Conservation (phyloP, 495 filamentous ascomycete species). For the Parmelia sp. region DNA sequence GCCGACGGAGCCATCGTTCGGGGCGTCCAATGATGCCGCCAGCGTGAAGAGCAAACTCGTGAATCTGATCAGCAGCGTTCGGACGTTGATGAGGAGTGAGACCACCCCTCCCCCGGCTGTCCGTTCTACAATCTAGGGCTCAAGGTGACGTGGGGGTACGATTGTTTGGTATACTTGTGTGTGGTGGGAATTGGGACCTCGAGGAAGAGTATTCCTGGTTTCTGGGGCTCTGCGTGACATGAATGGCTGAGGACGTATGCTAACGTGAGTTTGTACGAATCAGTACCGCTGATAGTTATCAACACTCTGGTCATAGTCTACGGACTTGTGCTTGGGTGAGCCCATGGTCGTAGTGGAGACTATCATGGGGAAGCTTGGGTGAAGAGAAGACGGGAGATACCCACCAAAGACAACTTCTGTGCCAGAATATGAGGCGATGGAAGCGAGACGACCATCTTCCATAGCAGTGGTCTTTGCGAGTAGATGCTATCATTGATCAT, state of each 20-base stretch:
- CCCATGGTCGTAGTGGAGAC: background rate
- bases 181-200: background rate
- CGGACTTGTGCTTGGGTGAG: conserved; percentile 79
- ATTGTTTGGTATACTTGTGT: background rate
- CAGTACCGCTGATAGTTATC: conserved; percentile 89
- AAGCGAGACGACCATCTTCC: background rate
- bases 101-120: conserved; percentile 20
- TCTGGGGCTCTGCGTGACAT: background rate
- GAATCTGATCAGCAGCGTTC: conserved; percentile 81
- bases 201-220: background rate
- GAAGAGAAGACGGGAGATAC: conserved; percentile 9
- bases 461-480: background rate
- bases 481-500: background rate
- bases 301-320: conserved; percentile 88
- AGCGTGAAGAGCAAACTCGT: conserved; percentile 84
- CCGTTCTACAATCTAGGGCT: background rate
- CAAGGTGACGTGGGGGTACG: background rate
- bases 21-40: conserved; percentile 57
- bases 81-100: conserved; percentile 93
- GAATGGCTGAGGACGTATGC: background rate
- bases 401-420: background rate
- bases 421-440: background rate
- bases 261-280: background rate
- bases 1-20: conserved; percentile 65
- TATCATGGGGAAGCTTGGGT: background rate